Base-by-base conservation (phyloP, 257 asterid genomes). In the Avicennia marina region DNA sequence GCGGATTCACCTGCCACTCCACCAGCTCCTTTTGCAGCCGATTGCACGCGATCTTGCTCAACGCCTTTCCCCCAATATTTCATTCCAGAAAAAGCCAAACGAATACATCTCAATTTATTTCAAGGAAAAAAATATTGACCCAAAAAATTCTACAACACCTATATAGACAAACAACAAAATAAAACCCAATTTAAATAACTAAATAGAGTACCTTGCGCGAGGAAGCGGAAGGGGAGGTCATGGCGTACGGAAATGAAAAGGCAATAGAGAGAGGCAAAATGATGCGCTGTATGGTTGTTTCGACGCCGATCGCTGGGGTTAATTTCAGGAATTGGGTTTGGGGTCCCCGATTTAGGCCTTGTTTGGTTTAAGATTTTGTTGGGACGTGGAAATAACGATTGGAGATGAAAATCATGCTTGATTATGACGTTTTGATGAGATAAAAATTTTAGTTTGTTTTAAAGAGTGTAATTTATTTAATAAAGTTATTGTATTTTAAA, bases 1-100 rank as follows among this genome's bases (percentile, higher is more conserved):
- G 98, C 6, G 98, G 95, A 71, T 91, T 91, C 59, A 80, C 82
- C 82, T 91, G 98, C 98, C 98, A 91, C 81, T 88, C 98, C 72
- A 72, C 75, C 74, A 91, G 81, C 76, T 91, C 98, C 53, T 91
- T 91, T 85, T 91, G 98, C 55, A 91, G 72, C 61, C 98, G 94
- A 72, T 91, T 91, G 80, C 89, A 67, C 2, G 98, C 98, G 80
- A 88, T 88, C 85, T 91, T 91, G 93, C 98, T 91, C 73, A 91
- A 69, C 26, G 85, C 83, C 98, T 91, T 46, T 51, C 47, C 56
- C 62, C 60, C 62, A 21, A 61, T 42, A 60, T 33, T 55, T 17
- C 43, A 61, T 56, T 49, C 45, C 51, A 65, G 60, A 36, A 59
- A 59, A 44, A 59, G 4, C 1, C 17, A 62, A 57, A 52, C 32